A percentile compares a stretch with the other conserved stretches of the same genome.
Conservation (phyloP, 1,284 basidiomycete species). For the Leccinum olivaceoglutinosum region DNA sequence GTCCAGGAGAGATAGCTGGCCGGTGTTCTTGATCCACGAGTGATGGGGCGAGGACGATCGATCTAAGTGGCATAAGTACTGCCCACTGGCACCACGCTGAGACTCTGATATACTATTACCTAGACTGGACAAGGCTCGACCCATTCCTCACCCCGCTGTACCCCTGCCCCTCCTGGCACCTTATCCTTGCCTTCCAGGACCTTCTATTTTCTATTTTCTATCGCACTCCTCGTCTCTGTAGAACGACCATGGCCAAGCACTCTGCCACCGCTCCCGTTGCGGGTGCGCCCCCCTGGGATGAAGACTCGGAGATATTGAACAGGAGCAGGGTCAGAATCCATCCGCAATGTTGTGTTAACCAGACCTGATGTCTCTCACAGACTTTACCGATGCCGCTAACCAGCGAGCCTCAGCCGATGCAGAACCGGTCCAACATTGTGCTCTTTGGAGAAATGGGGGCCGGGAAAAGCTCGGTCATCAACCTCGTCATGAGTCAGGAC, state of each 20-base stretch:
- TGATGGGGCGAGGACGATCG: conserved; percentile 5
- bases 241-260: conserved; percentile 6
- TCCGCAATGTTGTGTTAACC: not conserved
- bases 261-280: conserved; percentile 1
- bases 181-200: conserved; percentile 2
- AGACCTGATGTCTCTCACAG: conserved; percentile 11
- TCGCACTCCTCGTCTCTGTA: not conserved
- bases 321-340: conserved; percentile 14
- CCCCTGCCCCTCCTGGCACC: not conserved
- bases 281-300: not conserved
- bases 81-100: not conserved
- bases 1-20: not conserved
- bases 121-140: conserved; percentile 1
- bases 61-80: conserved; percentile 5
- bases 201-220: not conserved
- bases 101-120: not conserved
- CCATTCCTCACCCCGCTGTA: not conserved
- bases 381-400: conserved; percentile 3
- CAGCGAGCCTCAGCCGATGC: conserved; percentile 10
- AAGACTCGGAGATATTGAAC: not conserved
- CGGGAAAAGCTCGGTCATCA: conserved; percentile 31
- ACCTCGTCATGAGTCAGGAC: conserved; percentile 24
- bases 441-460: conserved; percentile 30
- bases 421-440: conserved; percentile 23
- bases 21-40: not conserved